These are phyloP conservation scores for Orbilia oligospora DNA, from an alignment of 2,329 filamentous ascomycete genomes.

Conservation along the genomic window DNA sequence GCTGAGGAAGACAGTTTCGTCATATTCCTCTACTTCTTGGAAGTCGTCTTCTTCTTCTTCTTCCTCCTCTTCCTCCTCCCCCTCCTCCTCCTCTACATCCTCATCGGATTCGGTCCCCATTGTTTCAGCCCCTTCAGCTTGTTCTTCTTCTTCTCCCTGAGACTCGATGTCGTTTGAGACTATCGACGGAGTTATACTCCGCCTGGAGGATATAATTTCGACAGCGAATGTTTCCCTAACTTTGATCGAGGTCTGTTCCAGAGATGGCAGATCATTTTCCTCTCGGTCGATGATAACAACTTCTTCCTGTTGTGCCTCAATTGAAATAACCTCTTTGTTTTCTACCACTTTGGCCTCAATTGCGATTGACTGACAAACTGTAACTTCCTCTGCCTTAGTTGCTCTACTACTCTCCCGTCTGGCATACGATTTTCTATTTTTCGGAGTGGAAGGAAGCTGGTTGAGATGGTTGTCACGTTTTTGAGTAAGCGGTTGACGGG, in stretches of 20 bases:
- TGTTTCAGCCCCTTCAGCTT: neutral
- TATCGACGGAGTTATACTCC: neutral
- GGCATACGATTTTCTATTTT: slow-evolving; percentile 13
- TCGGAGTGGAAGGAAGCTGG: slow-evolving; percentile 14
- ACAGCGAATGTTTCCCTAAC: slow-evolving; percentile 15
- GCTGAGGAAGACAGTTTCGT: slow-evolving; percentile 39
- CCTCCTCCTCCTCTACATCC: neutral
- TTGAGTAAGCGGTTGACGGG: slow-evolving; percentile 26
- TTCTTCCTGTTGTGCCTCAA: neutral
- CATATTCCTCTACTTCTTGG: slow-evolving; percentile 36
- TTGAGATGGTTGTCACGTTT: slow-evolving; percentile 25
- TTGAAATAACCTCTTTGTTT: neutral
- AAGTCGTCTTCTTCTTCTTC: slow-evolving; percentile 10
- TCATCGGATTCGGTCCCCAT: neutral
- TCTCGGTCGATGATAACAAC: neutral
- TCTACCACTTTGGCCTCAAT: neutral
- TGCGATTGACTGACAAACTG: neutral
- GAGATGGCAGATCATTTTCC: neutral
- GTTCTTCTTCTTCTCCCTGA: neutral
- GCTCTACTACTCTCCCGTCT: slow-evolving; percentile 2
- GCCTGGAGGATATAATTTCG: slow-evolving; percentile 14
- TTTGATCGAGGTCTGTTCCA: neutral
- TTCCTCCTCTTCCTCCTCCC: neutral
- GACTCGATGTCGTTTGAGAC: neutral
- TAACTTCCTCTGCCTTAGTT: neutral